Base-by-base conservation (phyloP, 345 rosid species). In the Corymbia maculata region DNA sequence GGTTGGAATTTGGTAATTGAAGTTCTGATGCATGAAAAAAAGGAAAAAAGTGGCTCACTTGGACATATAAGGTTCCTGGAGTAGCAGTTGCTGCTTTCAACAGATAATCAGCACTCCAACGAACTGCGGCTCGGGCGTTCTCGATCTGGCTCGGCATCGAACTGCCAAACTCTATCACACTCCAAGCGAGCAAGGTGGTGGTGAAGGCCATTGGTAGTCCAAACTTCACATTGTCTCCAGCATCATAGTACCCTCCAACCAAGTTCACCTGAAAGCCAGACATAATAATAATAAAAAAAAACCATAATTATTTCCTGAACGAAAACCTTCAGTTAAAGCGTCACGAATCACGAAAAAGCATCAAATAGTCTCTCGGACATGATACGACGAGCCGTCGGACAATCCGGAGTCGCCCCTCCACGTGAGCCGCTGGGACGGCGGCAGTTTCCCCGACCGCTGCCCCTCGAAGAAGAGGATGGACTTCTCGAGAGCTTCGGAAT, bases 151-250 rank as follows among this genome's bases (percentile, higher is more conserved):
- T 88, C 14, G 52, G 87, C 98, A 95, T 95, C 2, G 94, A 94
- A 88, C 87, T 87, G 3, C 95, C 97, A 44, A 95, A 95, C 91
- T 95, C 98, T 86, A 95, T 92, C 85, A 94, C 97, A 79, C 98
- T 94, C 98, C 98, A 95, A 10, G 97, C 88, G 89, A 95, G 88
- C 91, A 95, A 64, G 51, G 98, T 95, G 28, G 95, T 93, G 5
- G 98, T 94, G 91, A 94, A 96, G 66, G 98, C 97, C 97, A 96
- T 93, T 13, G 98, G 98, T 42, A 95, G 92, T 5, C 97, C 97
- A 85, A 96, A 96, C 91, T 96, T 96, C 44, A 96, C 93, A 87
- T 96, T 96, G 88, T 96, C 98, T 19, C 98, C 98, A 1, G 98
- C 98, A 90, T 96, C 97, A 89, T 96, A 96, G 89, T 95, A 96